These are phyloP conservation scores for Tuber melanosporum DNA, from an alignment of 495 filamentous ascomycete genomes.

Conservation along the genomic window DNA sequence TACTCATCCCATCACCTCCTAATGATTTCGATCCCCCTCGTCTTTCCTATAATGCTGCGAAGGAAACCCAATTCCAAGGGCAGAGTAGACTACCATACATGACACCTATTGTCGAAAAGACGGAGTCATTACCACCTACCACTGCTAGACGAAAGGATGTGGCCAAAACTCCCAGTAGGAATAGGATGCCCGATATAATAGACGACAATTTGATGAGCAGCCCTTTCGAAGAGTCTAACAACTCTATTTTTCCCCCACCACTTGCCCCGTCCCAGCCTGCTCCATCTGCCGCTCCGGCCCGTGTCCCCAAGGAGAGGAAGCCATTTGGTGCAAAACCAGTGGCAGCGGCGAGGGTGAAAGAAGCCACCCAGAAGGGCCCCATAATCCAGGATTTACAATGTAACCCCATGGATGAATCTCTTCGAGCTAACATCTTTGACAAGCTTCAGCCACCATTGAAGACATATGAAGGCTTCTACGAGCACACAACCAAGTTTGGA, in stretches of 20 bases:
- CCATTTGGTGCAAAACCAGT: constrained; percentile 30
- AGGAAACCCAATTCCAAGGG: constrained; percentile 52
- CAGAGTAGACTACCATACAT: constrained; percentile 92
- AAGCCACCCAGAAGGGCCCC: constrained; percentile 40
- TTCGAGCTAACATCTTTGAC: constrained; percentile 67
- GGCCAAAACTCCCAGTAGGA: constrained; percentile 39
- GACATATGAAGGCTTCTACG: constrained; percentile 70
- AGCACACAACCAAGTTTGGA: constrained; percentile 55
- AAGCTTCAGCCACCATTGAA: constrained; percentile 63
- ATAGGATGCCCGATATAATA: constrained; percentile 30
- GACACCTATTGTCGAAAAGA: constrained; percentile 95
- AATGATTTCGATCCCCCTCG: constrained; percentile 74
- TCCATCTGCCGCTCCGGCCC: constrained; percentile 14
- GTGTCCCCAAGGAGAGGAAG: constrained; percentile 27
- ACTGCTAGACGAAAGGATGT: constrained; percentile 25
- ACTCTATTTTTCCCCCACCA: constrained; percentile 38
- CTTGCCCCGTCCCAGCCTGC: constrained; percentile 6
- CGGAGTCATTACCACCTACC: constrained; percentile 58
- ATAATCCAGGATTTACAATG: constrained; percentile 76
- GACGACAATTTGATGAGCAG: constrained; percentile 57
- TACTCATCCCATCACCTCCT: constrained; percentile 63
- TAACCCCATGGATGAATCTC: constrained; percentile 72
- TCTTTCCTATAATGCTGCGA: constrained; percentile 61
- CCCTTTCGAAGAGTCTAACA: constrained; percentile 59
- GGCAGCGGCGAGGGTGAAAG: constrained; percentile 21